Base-by-base conservation (phyloP, 305 asterid species). In the Fraxinus floribunda region DNA sequence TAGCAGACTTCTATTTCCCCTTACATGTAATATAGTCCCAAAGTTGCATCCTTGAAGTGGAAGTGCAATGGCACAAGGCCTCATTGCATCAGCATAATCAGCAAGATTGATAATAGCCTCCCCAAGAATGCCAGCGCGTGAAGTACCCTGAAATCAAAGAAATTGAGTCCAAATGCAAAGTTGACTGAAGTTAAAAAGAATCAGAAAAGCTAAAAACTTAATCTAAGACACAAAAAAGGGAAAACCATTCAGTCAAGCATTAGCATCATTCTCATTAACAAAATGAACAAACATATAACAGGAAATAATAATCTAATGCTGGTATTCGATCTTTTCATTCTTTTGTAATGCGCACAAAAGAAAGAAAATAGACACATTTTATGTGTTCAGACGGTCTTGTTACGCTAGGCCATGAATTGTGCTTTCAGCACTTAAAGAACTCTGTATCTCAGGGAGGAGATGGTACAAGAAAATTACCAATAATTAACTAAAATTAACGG, bases 41-140 rank as follows among this genome's bases (percentile, higher is more conserved):
- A 89, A 89, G 87, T 84, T 92, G 92, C 97, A 90, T 83, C 98
- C 98, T 15, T 89, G 90, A 86, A 97, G 98, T 81, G 98, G 97
- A 86, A 92, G 85, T 83, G 98, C 85, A 79, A 90, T 88, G 83
- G 89, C 80, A 55, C 89, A 93, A 83, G 99, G 98, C 88, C 94
- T 92, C 38, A 89, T 78, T 76, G 97, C 95, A 92, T 97, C 98
- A 44, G 94, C 92, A 85, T 93, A 93, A 81, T 97, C 99, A 57
- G 98, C 97, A 85, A 97, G 98, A 88, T 97, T 93, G 85, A 97
- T 89, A 34, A 88, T 88, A 83, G 96, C 97, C 90, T 97, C 99
- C 49, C 98, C 99, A 57, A 97, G 99, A 82, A 83, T 86, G 87
- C 98, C 89, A 78, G 98, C 86, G 83, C 99, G 95, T 82, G 98